Evolutionary conservation across 371 early-diverging fungal genomes (phyloP), one percentile per base, ranked within the genome.

Genomic region (Rhizopus arrhizus): DNA sequence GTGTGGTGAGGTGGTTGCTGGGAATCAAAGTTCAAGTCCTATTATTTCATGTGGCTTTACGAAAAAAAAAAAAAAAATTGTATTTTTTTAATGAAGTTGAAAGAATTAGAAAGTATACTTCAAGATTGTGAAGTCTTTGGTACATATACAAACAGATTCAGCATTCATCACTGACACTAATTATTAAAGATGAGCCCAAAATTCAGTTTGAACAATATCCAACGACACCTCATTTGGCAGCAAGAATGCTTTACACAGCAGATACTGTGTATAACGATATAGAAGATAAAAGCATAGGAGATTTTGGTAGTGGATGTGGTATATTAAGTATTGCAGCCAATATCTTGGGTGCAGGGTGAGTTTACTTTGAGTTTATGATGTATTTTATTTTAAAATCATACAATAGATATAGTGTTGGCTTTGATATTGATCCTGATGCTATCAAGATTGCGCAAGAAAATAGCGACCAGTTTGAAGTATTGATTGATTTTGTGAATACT

Each of bases 281-380:
- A 65, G 88, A 84, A 52, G 85, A 84, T 65, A 85, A 85, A 70
- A 76, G 82, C 0, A 82, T 94, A 3, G 89, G 83, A 2, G 94
- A 94, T 70, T 87, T 94, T 62, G 93, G 94, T 22, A 87, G 88
- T 68, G 94, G 94, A 0, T 91, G 91, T 68, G 93, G 93, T 36
- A 83, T 93, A 64, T 75, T 92, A 12, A 84, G 81, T 31, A 78
- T 85, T 29, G 87, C 85, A 0, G 81, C 87, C 3, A 71, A 70
- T 43, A 81, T 89, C 46, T 64, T 90, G 56, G 90, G 85, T 16
- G 85, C 91, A 51, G 77, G 75, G 64, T 76, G 70, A 70, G 4
- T n/a, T 57, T 5, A 12, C 45, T 2, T 3, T 32, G 4, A 42
- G 2, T 7, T 0, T 22, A 2, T 22, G 22, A 22, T 22, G 22